Conservation (phyloP, 305 asterid genomes). For the Fraxinus xanthoxyloides region DNA sequence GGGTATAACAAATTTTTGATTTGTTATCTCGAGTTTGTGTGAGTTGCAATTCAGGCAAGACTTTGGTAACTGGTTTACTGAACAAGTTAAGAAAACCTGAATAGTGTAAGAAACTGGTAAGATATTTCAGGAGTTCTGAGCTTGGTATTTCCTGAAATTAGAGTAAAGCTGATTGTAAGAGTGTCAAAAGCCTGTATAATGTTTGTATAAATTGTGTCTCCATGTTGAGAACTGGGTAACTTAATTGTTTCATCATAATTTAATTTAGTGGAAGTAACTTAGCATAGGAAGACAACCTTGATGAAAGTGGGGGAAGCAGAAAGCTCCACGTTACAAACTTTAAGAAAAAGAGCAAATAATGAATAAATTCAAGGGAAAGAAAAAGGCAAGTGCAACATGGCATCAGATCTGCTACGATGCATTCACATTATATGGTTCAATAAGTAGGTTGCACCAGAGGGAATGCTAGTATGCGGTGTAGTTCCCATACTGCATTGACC, state of each 20-base stretch:
- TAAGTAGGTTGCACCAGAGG: neutral
- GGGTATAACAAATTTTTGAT: slow-evolving; percentile 12
- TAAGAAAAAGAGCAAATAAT: neutral
- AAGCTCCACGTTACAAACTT: neutral
- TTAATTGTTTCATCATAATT: neutral
- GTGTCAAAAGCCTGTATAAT: neutral
- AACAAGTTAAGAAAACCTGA: neutral
- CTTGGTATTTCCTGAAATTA: neutral
- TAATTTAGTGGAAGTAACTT: neutral
- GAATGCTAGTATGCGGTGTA: neutral
- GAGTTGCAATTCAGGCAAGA: neutral
- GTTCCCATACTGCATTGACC: neutral
- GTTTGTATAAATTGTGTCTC: neutral
- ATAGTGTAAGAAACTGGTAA: neutral
- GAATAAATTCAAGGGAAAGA: neutral
- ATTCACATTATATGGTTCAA: neutral
- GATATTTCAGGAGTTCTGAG: neutral
- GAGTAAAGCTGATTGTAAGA: neutral
- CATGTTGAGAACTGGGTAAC: neutral
- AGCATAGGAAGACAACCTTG: neutral
- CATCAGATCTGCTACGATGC: neutral
- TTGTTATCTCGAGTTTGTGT: neutral
- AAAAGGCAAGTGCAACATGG: neutral
- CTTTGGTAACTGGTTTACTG: neutral
- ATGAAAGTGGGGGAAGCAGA: neutral